Conservation (phyloP, 345 rosid genomes). For the Salix caprea region DNA sequence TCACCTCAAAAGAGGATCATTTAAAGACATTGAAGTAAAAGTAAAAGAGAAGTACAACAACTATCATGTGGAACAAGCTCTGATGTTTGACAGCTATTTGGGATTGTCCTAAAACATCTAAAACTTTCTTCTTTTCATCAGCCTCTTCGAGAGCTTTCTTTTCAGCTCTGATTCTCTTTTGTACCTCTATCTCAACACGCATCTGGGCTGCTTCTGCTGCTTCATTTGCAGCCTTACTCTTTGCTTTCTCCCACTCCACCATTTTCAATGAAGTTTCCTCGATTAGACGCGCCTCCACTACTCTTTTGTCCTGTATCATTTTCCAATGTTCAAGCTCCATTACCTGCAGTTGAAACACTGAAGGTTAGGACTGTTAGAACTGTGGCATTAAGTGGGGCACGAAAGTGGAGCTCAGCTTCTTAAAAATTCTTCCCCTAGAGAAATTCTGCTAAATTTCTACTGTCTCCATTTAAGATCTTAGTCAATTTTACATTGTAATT, state of each 20-base stretch:
- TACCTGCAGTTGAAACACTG: not conserved
- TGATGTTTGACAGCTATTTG: constrained; percentile 6
- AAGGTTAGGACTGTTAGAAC: not conserved
- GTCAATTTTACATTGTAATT: too few relatives aligned
- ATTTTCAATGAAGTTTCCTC: not conserved
- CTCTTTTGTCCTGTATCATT: constrained; percentile 6
- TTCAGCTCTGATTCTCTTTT: constrained; percentile 13
- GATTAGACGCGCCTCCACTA: not conserved
- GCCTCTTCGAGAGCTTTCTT: not conserved
- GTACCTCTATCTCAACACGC: constrained; percentile 11
- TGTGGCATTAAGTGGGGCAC: not conserved
- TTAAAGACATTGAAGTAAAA: constrained; percentile 12
- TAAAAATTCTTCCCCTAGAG: too few relatives aligned
- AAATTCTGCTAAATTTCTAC: too few relatives aligned
- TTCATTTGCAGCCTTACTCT: not conserved
- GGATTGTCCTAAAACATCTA: constrained; percentile 11
- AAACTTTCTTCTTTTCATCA: not conserved
- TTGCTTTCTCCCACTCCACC: not conserved
- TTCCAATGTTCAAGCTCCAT: constrained; percentile 22
- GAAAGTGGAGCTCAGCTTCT: too few relatives aligned
- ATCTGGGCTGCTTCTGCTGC: constrained; percentile 3
- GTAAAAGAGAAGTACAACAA: constrained; percentile 18
- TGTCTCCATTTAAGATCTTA: too few relatives aligned
- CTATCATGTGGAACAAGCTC: constrained; percentile 17
- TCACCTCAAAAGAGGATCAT: not conserved